These are phyloP conservation scores for Heimioporus sp. DNA, from an alignment of 768 basidiomycete genomes.

Conservation along the genomic window DNA sequence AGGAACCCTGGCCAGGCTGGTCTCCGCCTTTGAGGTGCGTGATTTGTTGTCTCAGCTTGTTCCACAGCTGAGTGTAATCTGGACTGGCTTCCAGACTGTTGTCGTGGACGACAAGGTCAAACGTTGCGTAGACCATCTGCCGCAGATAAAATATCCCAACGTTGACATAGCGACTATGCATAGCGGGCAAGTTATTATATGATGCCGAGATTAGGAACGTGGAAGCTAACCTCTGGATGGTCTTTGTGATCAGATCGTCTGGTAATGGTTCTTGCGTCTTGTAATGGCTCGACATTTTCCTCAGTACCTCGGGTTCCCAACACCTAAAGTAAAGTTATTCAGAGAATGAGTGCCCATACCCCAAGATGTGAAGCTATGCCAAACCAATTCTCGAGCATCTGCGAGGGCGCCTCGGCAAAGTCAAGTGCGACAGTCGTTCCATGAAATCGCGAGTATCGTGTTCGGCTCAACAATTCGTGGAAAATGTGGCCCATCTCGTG, in stretches of 20 bases:
- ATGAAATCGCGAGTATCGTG: slow-evolving; percentile 75
- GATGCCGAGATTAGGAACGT: background rate
- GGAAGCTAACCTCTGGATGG: slow-evolving; percentile 66
- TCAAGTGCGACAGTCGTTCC: slow-evolving; percentile 81
- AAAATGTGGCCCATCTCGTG: slow-evolving; percentile 85
- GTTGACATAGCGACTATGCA: slow-evolving; percentile 66
- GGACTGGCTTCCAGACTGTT: slow-evolving; percentile 44
- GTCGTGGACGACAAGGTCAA: slow-evolving; percentile 24
- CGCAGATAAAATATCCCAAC: slow-evolving; percentile 67
- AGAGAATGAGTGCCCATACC: background rate
- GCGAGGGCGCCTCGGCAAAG: slow-evolving; percentile 89
- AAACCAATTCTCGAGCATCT: slow-evolving; percentile 92
- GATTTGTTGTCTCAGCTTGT: slow-evolving; percentile 62
- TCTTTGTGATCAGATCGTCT: slow-evolving; percentile 65
- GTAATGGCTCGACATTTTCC: slow-evolving; percentile 77
- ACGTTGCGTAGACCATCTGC: slow-evolving; percentile 72
- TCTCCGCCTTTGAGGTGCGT: slow-evolving; percentile 63
- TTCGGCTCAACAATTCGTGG: slow-evolving; percentile 66
- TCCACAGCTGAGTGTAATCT: slow-evolving; percentile 81
- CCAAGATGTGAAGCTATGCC: background rate
- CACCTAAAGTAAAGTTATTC: slow-evolving; percentile 44
- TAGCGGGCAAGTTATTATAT: background rate
- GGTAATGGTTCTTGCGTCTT: slow-evolving; percentile 70
- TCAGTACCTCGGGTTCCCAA: slow-evolving; percentile 77
- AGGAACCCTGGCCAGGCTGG: slow-evolving; percentile 68